phyloP scores from a whole-genome alignment of 352 stramenopile species.

The Plasmopara halstedii region DNA sequence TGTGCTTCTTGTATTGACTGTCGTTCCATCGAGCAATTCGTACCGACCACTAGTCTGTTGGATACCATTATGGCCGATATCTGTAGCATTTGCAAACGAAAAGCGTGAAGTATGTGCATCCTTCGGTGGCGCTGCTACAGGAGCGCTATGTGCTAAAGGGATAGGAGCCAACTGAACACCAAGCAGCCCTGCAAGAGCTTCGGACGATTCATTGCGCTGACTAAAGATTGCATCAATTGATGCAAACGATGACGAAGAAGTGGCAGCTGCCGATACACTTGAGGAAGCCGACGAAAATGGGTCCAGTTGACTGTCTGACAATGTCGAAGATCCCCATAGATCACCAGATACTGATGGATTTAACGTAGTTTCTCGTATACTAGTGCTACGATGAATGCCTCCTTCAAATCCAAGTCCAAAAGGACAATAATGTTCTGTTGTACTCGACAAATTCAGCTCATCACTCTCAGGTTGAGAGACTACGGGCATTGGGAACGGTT shows the following conservation, averaged over 20 bases:
- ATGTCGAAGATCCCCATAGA: conserved; percentile 23
- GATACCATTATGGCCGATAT: conserved; percentile 3
- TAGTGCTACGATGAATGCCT: conserved; percentile 40
- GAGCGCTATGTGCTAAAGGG: conserved; percentile 30
- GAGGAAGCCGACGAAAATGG: conserved; percentile 12
- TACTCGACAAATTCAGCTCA: conserved; percentile 3
- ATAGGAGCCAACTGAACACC: conserved; percentile 45
- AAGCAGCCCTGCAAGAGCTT: conserved; percentile 56
- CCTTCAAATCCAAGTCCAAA: conserved; percentile 71
- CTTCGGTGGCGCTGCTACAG: conserved; percentile 22
- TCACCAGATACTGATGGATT: conserved; percentile 4
- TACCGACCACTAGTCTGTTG: conserved; percentile 12
- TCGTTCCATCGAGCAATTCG: conserved; percentile 27
- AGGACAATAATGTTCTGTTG: conserved; percentile 44
- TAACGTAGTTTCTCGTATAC: conserved; percentile 13
- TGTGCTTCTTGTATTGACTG: conserved; percentile 19
- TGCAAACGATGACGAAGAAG: conserved; percentile 56
- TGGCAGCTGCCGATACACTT: conserved; percentile 5
- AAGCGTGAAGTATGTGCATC: conserved; percentile 63
- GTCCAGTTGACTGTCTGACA: conserved; percentile 8
- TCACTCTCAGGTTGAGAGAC: conserved; percentile 34
- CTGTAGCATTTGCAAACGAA: conserved; percentile 64
- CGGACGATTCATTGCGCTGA: conserved; percentile 62
- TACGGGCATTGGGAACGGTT: conserved; percentile 52
- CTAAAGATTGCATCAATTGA: conserved; percentile 82